A percentile compares a stretch with the other conserved stretches of the same genome.
Evolutionary conservation across 345 rosid species (phyloP).

Genomic region (Mangifera indica): DNA sequence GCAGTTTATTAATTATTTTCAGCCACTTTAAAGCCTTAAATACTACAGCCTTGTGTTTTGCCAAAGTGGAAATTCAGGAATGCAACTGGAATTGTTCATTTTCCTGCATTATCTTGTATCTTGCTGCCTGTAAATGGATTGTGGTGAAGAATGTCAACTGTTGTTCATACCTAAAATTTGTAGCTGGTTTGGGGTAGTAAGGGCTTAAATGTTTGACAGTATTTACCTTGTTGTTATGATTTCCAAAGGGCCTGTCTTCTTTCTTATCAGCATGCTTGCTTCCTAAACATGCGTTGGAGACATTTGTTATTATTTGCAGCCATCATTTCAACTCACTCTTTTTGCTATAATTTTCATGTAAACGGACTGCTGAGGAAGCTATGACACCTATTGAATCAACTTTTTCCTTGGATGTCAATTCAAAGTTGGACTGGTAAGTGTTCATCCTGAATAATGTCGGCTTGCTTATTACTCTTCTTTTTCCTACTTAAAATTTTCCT

Average conservation of each 20-base stretch:
- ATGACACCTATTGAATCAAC: constrained; percentile 99
- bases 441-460: constrained; percentile 6
- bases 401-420: constrained; percentile 92
- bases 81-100: background rate
- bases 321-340: background rate
- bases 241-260: background rate
- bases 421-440: constrained; percentile 92
- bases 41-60: background rate
- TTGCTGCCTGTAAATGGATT: background rate
- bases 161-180: background rate
- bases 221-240: background rate
- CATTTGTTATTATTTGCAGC: background rate
- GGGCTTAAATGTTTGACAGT: background rate
- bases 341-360: constrained; percentile 19
- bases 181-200: background rate
- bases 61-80: constrained; percentile 1
- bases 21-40: background rate
- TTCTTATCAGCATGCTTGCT: background rate
- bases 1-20: background rate
- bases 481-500: background rate
- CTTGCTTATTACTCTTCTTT: background rate
- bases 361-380: constrained; percentile 97
- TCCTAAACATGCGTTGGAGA: background rate
- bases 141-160: background rate
- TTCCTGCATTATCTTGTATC: background rate